Conservation (phyloP, 1,284 basidiomycete genomes). For the Abortiporus biennis region DNA sequence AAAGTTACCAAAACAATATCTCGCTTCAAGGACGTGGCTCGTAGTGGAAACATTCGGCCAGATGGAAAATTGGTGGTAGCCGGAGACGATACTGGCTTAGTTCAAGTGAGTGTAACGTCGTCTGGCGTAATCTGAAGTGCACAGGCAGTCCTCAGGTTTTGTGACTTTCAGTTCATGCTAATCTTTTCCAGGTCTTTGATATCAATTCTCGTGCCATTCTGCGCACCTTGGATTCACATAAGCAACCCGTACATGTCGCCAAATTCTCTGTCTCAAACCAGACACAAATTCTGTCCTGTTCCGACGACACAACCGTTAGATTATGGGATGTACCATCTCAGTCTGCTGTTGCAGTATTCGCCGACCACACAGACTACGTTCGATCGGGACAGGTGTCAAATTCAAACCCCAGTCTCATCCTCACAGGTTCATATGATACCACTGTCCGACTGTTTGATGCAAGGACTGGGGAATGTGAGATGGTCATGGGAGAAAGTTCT, state of each 20-base stretch:
- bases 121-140: conserved; percentile 9
- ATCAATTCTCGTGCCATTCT: conserved; percentile 92
- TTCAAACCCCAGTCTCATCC: conserved; percentile 77
- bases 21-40: conserved; percentile 93
- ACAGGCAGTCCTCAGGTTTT: not conserved
- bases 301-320: conserved; percentile 92
- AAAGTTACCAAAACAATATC: conserved; percentile 96
- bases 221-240: conserved; percentile 87
- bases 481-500: conserved; percentile 65
- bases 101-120: conserved; percentile 58
- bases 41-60: conserved; percentile 80
- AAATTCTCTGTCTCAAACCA: conserved; percentile 83
- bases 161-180: not conserved
- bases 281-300: conserved; percentile 89
- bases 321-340: conserved; percentile 97
- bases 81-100: conserved; percentile 89
- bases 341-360: conserved; percentile 72
- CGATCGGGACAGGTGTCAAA: conserved; percentile 86
- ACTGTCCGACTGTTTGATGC: conserved; percentile 89
- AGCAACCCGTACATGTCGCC: conserved; percentile 92
- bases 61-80: conserved; percentile 96
- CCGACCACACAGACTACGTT: conserved; percentile 91
- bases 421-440: conserved; percentile 94
- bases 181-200: conserved; percentile 74
- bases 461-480: conserved; percentile 74